Percentiles rank a stretch among this genome's conserved stretches.
Evolutionary conservation across 768 basidiomycete genomes (phyloP).

Genomic region (Pleurotus citrinopileatus): DNA sequence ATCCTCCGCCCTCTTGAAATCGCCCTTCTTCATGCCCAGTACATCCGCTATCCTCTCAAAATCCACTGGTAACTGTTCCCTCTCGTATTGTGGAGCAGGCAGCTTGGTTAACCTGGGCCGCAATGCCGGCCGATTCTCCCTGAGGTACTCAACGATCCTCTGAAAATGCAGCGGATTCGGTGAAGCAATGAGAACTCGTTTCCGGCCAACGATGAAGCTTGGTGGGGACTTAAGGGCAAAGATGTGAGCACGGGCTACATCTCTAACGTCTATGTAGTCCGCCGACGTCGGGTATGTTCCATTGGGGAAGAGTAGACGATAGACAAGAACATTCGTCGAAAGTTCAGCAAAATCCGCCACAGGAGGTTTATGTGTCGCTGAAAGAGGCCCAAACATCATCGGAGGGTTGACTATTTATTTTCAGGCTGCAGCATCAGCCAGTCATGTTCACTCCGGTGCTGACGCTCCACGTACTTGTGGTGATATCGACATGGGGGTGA

Average conservation of each 20-base stretch:
- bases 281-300: constrained; percentile 14
- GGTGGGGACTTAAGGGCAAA: constrained; percentile 22
- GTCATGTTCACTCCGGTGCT: too few relatives aligned
- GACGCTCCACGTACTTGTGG: constrained; percentile 23
- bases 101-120: constrained; percentile 17
- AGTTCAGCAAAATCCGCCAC: constrained; percentile 16
- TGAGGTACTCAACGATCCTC: constrained; percentile 21
- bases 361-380: constrained; percentile 18
- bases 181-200: constrained; percentile 25
- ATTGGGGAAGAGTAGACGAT: constrained; percentile 23
- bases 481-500: constrained; percentile 33
- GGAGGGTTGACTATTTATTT: constrained; percentile 24
- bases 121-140: constrained; percentile 23
- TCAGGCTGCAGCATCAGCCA: not conserved
- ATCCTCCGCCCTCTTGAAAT: constrained; percentile 28
- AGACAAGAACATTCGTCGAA: constrained; percentile 24
- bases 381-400: constrained; percentile 31
- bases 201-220: constrained; percentile 21
- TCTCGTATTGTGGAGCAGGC: constrained; percentile 11
- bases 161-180: constrained; percentile 19
- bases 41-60: constrained; percentile 27
- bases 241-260: constrained; percentile 29
- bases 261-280: constrained; percentile 27
- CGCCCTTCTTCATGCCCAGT: constrained; percentile 27
- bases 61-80: constrained; percentile 24